Evolutionary conservation across 805 yeast species (phyloP).

Genomic region (Hyphopichia homilentoma): DNA sequence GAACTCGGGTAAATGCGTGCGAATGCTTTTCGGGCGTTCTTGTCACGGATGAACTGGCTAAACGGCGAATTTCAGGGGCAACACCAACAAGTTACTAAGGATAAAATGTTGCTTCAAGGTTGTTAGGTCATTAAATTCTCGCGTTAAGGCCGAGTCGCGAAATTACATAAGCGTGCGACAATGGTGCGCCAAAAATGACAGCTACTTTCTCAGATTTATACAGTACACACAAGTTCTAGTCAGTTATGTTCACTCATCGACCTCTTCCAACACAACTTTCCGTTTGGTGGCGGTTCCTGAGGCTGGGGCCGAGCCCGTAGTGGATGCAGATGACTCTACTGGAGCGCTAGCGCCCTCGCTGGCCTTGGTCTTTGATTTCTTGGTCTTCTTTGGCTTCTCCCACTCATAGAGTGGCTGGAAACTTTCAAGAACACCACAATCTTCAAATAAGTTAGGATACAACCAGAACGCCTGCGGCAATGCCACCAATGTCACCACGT

Average conservation of each 20-base stretch:
- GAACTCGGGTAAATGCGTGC: too few relatives aligned
- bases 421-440: constrained; percentile 90
- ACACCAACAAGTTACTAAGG: too few relatives aligned
- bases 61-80: background rate
- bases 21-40: too few relatives aligned
- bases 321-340: constrained; percentile 2
- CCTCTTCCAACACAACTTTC: constrained; percentile 39
- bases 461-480: constrained; percentile 85
- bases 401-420: constrained; percentile 87
- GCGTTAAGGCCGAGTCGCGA: too few relatives aligned
- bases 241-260: constrained; percentile 24
- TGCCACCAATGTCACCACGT: constrained; percentile 52
- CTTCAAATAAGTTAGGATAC: constrained; percentile 93
- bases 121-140: too few relatives aligned
- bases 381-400: constrained; percentile 47
- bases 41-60: constrained; percentile 1
- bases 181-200: too few relatives aligned
- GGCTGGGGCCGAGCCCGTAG: constrained; percentile 11
- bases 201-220: too few relatives aligned
- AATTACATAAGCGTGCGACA: too few relatives aligned
- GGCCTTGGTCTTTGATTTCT: constrained; percentile 16
- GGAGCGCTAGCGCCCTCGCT: constrained; percentile 1
- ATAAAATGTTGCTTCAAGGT: too few relatives aligned
- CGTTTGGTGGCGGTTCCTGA: constrained; percentile 20
- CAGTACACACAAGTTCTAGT: too few relatives aligned